Evolutionary conservation across 768 basidiomycete species (phyloP), one percentile per base, ranked within the genome.

Genomic region (Pulveroboletus sp.): DNA sequence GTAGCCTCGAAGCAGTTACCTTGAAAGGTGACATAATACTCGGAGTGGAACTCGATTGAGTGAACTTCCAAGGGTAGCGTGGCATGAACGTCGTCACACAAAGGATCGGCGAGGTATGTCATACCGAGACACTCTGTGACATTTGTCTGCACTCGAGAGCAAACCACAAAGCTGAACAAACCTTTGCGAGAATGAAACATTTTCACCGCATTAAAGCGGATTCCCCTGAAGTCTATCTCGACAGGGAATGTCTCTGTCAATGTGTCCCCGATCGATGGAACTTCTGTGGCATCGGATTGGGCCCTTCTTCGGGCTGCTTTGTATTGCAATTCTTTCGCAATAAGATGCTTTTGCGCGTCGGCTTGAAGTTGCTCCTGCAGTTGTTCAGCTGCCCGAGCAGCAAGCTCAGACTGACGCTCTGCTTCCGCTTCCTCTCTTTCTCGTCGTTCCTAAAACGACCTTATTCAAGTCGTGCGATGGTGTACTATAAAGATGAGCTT

Each of bases 101-200:
- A 67, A 8, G 89, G 89, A 51, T 89, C 87, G 0, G 86, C 89
- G 47, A 82, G 73, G 66, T 85, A 90, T 1, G 79, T 71, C 10
- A 77, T 81, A 2, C 86, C 87, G 26, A 89, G 69, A 36, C 74
- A 76, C 40, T 82, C 89, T 83, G 43, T 30, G 17, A 49, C n/a
- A 12, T 26, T 16, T n/a, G 24, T 29, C 45, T 47, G 10, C 46
- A 36, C 14, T 47, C 16, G 9, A 16, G 24, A n/a, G 17, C 9
- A 32, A 2, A 43, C 16, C 5, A 26, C 29, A 43, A 11, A 50
- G 20, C 31, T 16, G 17, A 45, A 68, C 73, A 17, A 49, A 87
- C 87, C 83, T 64, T 75, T 72, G n/a, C 76, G 73, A 7, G 86
- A 83, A 62, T 86, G 86, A 59, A 85, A 89, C 36, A 89, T 70